phyloP scores from a whole-genome alignment of 768 basidiomycete species.

The Stropharia rugosoannulata region DNA sequence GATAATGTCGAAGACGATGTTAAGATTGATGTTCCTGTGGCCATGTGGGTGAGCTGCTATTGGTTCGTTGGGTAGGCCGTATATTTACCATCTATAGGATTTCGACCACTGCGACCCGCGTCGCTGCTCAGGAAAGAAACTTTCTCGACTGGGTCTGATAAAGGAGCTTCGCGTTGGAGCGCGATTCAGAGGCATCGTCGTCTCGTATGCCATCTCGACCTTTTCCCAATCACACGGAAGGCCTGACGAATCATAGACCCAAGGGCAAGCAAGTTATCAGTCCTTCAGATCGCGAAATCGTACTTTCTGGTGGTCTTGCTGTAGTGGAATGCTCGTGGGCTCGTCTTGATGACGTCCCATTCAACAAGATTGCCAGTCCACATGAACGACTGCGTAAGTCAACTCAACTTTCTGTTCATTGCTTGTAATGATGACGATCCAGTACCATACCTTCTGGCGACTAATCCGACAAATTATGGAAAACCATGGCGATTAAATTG shows the following conservation, averaged over 20 bases:
- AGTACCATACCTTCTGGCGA: slow-evolving; percentile 96
- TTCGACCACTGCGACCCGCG: slow-evolving; percentile 98
- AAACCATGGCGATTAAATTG: slow-evolving; percentile 97
- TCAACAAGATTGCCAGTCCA: slow-evolving; percentile 89
- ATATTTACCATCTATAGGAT: slow-evolving; percentile 55
- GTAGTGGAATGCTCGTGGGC: slow-evolving; percentile 99
- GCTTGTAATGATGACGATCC: not conserved
- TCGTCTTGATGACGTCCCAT: slow-evolving; percentile 91
- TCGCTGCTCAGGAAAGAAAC: slow-evolving; percentile 80
- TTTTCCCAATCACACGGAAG: not conserved
- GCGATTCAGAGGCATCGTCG: slow-evolving; percentile 87
- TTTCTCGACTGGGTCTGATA: slow-evolving; percentile 82
- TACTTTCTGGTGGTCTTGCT: slow-evolving; percentile 75
- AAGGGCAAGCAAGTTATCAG: slow-evolving; percentile 78
- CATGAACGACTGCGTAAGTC: slow-evolving; percentile 85
- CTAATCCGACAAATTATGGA: slow-evolving; percentile 97
- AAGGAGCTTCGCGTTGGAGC: slow-evolving; percentile 81
- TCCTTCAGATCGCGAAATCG: slow-evolving; percentile 81
- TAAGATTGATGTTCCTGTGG: slow-evolving; percentile 71
- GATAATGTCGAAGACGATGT: slow-evolving; percentile 24
- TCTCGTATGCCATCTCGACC: slow-evolving; percentile 67
- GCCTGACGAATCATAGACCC: slow-evolving; percentile 37
- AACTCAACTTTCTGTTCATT: not conserved
- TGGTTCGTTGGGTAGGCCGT: not conserved
- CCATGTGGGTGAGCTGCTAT: slow-evolving; percentile 84